These are phyloP conservation scores for Dendrocalamus sinicus DNA, from an alignment of 176 grass and related monocot species.

Conservation along the genomic window DNA sequence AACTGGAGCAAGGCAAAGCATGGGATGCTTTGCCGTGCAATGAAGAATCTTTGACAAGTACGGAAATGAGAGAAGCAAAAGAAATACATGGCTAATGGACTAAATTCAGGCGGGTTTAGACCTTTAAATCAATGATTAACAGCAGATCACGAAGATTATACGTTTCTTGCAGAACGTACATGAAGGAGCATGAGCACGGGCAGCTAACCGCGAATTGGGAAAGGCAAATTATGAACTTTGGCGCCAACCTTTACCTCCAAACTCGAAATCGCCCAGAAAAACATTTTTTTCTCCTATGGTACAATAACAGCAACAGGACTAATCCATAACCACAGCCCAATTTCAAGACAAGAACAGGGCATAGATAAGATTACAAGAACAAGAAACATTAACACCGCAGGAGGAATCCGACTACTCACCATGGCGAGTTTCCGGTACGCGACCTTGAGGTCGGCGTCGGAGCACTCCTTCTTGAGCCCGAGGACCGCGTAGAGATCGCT, in stretches of 20 bases:
- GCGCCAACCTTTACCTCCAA: conserved; percentile 35
- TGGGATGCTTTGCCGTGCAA: background rate
- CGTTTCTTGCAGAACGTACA: background rate
- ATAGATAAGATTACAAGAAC: background rate
- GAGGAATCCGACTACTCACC: conserved; percentile 51
- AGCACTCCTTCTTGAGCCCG: conserved; percentile 86
- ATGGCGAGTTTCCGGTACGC: conserved; percentile 89
- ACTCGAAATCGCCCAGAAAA: background rate
- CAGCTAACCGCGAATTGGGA: background rate
- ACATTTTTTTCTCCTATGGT: background rate
- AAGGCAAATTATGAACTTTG: conserved; percentile 20
- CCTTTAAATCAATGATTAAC: background rate
- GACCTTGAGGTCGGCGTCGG: conserved; percentile 70
- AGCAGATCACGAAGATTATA: conserved; percentile 9
- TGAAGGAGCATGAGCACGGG: background rate
- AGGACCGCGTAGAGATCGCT: conserved; percentile 80
- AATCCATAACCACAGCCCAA: background rate
- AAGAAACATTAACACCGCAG: background rate
- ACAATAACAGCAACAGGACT: background rate
- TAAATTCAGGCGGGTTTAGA: background rate
- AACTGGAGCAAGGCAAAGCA: background rate
- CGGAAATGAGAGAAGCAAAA: background rate
- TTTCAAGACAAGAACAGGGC: background rate
- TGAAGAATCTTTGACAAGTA: background rate
- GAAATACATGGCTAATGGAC: background rate